These are phyloP conservation scores for Vaccinium vitisidaea DNA, from an alignment of 148 eudicot species.

Conservation along the genomic window DNA sequence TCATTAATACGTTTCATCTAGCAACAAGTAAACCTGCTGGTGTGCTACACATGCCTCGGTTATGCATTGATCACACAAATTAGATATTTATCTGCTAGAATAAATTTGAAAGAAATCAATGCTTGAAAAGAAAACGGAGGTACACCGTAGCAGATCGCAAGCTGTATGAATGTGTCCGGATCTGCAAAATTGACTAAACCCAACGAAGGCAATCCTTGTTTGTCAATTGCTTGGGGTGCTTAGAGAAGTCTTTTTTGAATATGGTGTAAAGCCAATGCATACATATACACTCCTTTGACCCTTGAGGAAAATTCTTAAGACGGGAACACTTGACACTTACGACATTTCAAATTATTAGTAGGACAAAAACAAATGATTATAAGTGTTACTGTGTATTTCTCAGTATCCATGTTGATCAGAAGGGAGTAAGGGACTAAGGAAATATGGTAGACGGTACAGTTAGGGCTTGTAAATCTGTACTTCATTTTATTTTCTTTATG, in stretches of 20 bases:
- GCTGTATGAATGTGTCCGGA: background rate
- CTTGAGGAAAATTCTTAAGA: background rate
- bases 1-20: background rate
- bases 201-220: background rate
- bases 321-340: background rate
- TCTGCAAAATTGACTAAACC: background rate
- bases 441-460: no score
- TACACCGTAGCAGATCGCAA: background rate
- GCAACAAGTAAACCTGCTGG: background rate
- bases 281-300: background rate
- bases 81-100: background rate
- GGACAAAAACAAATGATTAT: background rate
- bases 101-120: no score
- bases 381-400: background rate
- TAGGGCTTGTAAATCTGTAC: no score
- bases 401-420: background rate
- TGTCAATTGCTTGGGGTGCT: background rate
- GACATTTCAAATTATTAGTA: no score
- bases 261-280: background rate
- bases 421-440: no score
- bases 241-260: background rate
- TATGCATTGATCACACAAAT: background rate
- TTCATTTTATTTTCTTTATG: no score
- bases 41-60: background rate
- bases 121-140: no score